A percentile compares a stretch with the other conserved stretches of the same genome.
Conservation (phyloP, 164 flowering plant species). For the Dillenia turbinata region DNA sequence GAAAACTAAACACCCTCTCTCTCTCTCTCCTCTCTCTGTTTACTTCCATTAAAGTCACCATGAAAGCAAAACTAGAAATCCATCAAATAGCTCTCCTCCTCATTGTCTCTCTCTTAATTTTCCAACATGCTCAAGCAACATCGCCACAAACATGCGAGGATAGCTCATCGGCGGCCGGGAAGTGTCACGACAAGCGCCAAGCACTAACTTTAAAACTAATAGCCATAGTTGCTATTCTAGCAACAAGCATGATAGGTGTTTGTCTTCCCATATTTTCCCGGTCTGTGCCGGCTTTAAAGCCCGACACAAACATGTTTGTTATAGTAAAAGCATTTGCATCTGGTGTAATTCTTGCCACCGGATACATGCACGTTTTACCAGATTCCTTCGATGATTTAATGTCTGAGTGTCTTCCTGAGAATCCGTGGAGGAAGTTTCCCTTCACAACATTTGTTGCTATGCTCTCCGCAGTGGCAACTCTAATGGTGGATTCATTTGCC, state of each 20-base stretch:
- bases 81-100: too few relatives aligned
- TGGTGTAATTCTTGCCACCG: constrained; percentile 21
- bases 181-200: constrained; percentile 4
- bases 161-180: neutral
- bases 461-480: constrained; percentile 14
- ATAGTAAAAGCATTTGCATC: constrained; percentile 17
- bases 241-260: constrained; percentile 17
- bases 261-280: constrained; percentile 12
- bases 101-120: too few relatives aligned
- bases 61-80: too few relatives aligned
- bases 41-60: too few relatives aligned
- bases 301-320: constrained; percentile 10
- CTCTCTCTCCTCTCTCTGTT: too few relatives aligned
- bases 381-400: constrained; percentile 13
- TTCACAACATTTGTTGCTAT: constrained; percentile 19
- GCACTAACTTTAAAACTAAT: constrained; percentile 12
- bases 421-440: constrained; percentile 18
- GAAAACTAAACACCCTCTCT: too few relatives aligned
- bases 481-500: constrained; percentile 19
- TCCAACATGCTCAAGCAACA: too few relatives aligned
- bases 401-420: constrained; percentile 14
- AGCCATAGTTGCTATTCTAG: constrained; percentile 11
- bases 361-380: constrained; percentile 23
- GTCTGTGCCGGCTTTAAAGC: constrained; percentile 3
- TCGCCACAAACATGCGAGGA: too few relatives aligned